Evolutionary conservation across 2,329 filamentous ascomycete species (phyloP).

Genomic region (Lecanicillium sp.): DNA sequence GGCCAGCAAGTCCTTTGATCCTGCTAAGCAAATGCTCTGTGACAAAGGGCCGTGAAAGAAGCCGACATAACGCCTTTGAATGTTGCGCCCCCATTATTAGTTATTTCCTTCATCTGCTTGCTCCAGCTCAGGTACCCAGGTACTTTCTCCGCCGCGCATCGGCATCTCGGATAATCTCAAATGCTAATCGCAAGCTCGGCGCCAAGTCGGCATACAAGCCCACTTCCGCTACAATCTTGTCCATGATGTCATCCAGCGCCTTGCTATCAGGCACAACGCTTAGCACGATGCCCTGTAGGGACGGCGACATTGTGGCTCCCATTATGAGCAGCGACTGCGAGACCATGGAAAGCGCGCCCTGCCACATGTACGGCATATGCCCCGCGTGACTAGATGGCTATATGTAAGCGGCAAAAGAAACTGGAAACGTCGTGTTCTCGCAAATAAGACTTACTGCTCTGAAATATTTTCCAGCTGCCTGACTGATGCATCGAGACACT

Average conservation of each 20-base stretch:
- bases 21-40: too few relatives aligned
- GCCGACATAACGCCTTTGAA: too few relatives aligned
- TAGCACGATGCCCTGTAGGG: conserved; percentile 58
- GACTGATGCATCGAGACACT: conserved; percentile 73
- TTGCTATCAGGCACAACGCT: conserved; percentile 47
- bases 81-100: too few relatives aligned
- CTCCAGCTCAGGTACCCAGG: conserved; percentile 30
- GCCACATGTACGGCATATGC: conserved; percentile 80
- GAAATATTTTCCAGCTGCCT: conserved; percentile 72
- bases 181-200: conserved; percentile 67
- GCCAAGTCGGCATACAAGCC: conserved; percentile 67
- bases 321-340: conserved; percentile 76
- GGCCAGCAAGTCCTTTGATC: too few relatives aligned
- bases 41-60: too few relatives aligned
- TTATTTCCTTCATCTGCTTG: too few relatives aligned
- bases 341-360: conserved; percentile 75
- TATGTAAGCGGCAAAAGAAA: not conserved
- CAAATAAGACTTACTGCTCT: conserved; percentile 54
- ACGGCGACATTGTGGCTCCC: conserved; percentile 75
- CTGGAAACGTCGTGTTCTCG: too few relatives aligned
- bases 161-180: conserved; percentile 74
- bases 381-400: conserved; percentile 57
- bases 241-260: conserved; percentile 68
- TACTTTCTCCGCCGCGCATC: conserved; percentile 62
- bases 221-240: conserved; percentile 68